phyloP scores from a whole-genome alignment of 1,139 yeast species.

The Spencermartinsiella ligniputridi region DNA sequence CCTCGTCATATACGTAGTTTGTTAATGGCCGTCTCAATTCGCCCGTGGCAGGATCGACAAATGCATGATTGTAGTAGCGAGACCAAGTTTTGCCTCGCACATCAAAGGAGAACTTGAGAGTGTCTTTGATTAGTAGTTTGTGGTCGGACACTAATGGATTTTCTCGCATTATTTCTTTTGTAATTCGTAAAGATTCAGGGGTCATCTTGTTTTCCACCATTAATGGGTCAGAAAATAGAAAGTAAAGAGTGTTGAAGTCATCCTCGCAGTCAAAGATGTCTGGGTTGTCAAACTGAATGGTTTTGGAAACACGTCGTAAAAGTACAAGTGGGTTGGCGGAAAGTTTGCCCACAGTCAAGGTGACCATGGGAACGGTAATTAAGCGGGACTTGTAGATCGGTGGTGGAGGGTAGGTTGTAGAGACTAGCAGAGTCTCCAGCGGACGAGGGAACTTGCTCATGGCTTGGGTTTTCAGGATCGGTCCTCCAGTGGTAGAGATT shows the following conservation, averaged over 20 bases:
- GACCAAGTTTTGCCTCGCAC: slow-evolving; percentile 41
- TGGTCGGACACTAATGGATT: slow-evolving; percentile 30
- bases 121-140: slow-evolving; percentile 25
- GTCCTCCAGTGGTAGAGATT: slow-evolving; percentile 2
- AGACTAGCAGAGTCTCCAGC: slow-evolving; percentile 46
- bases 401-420: slow-evolving; percentile 44
- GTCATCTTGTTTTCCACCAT: slow-evolving; percentile 64
- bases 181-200: slow-evolving; percentile 65
- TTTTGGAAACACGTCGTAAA: slow-evolving; percentile 58
- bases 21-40: slow-evolving; percentile 27
- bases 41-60: slow-evolving; percentile 30
- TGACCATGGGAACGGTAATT: slow-evolving; percentile 62
- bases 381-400: slow-evolving; percentile 37
- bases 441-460: slow-evolving; percentile 17
- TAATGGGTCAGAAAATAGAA: slow-evolving; percentile 60
- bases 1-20: slow-evolving; percentile 30
- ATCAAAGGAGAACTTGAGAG: slow-evolving; percentile 33
- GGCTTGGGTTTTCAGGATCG: background rate
- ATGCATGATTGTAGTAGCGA: slow-evolving; percentile 35
- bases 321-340: slow-evolving; percentile 57
- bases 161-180: slow-evolving; percentile 44
- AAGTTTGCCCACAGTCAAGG: slow-evolving; percentile 57
- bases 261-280: slow-evolving; percentile 70
- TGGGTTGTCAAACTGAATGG: slow-evolving; percentile 65
- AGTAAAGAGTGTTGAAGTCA: slow-evolving; percentile 70